Conservation (phyloP, 805 yeast genomes). For the Schizosaccharomyces cryophilus region DNA sequence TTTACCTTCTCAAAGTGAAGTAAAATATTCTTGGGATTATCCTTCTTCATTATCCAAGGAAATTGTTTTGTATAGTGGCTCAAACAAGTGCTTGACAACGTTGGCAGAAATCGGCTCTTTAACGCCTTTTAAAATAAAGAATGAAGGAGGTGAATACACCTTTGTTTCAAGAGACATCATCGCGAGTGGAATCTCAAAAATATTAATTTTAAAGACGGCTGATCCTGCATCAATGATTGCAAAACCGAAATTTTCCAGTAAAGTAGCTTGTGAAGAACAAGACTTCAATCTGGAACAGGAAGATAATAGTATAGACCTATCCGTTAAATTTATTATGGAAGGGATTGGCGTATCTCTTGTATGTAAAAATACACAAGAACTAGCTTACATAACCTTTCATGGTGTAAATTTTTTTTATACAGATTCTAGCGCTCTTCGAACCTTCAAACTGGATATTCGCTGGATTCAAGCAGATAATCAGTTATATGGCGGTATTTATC, state of each 20-base stretch:
- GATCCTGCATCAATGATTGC: slow-evolving; percentile 58
- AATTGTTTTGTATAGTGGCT: slow-evolving; percentile 43
- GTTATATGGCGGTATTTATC: slow-evolving; percentile 64
- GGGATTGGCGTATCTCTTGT: slow-evolving; percentile 77
- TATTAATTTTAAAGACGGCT: slow-evolving; percentile 59
- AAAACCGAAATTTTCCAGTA: slow-evolving; percentile 19
- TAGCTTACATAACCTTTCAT: slow-evolving; percentile 57
- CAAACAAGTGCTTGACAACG: slow-evolving; percentile 54
- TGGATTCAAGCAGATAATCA: slow-evolving; percentile 94
- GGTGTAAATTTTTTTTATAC: slow-evolving; percentile 64
- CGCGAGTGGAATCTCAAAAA: slow-evolving; percentile 89
- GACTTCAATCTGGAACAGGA: slow-evolving; percentile 17
- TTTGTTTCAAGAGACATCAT: slow-evolving; percentile 64
- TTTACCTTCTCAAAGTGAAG: slow-evolving; percentile 55
- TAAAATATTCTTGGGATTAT: slow-evolving; percentile 97
- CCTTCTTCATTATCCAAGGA: slow-evolving; percentile 79
- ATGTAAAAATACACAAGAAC: slow-evolving; percentile 43
- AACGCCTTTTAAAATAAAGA: slow-evolving; percentile 58
- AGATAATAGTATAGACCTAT: slow-evolving; percentile 29
- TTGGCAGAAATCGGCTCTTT: slow-evolving; percentile 81
- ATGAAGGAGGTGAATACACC: slow-evolving; percentile 12
- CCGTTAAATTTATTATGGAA: slow-evolving; percentile 33
- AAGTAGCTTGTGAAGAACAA: slow-evolving; percentile 7
- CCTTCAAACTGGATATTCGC: slow-evolving; percentile 52
- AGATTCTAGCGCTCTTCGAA: slow-evolving; percentile 66